Base-by-base conservation (phyloP, 768 basidiomycete genomes). In the Amanita pallidorosea region DNA sequence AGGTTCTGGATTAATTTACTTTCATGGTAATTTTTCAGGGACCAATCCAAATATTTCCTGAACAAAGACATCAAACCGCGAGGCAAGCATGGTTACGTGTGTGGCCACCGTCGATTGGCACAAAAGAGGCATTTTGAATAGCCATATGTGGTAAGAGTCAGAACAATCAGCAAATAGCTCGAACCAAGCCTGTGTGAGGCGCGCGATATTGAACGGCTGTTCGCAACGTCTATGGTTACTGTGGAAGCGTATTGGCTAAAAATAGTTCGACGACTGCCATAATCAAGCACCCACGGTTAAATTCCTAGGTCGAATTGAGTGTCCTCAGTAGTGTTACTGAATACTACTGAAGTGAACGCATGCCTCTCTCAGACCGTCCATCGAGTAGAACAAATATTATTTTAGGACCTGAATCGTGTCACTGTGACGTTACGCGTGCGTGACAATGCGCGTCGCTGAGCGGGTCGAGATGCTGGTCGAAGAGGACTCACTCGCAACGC, bases 401-500 rank as follows among this genome's bases (percentile, higher is more conserved):
- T 5, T 7, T 1, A 2, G 23, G 5, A 23, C 23, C 23, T 23
- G 23, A 23, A 2, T 2, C 23, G 5, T 23, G 25, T 7, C 25
- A 29, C 27, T 29, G 49, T 51, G 49, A 44, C 49, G 22, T n/a
- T 7, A 44, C 49, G 49, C 43, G 49, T 34, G 33, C 7, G 49
- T 50, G 49, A 33, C 41, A 22, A 8, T 8, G 2, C 25, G 38
- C 17, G 38, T 11, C 7, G 17, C 4, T 25, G 47, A n/a, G n/a
- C n/a, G n/a, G 15, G 41, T 33, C 18, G 9, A 12, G 38, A 7
- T 15, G 25, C 5, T 25, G 29, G 36, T 23, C 7, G 46, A 18
- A 22, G 49, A 51, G 15, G 49, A 51, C 22, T 51, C 49, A 4
- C 23, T 51, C 31, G 34, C 49, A 11, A 44, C 49, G 15, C 49